phyloP scores from a whole-genome alignment of 495 filamentous ascomycete genomes.

The Staphylotrichum tortipilum region DNA sequence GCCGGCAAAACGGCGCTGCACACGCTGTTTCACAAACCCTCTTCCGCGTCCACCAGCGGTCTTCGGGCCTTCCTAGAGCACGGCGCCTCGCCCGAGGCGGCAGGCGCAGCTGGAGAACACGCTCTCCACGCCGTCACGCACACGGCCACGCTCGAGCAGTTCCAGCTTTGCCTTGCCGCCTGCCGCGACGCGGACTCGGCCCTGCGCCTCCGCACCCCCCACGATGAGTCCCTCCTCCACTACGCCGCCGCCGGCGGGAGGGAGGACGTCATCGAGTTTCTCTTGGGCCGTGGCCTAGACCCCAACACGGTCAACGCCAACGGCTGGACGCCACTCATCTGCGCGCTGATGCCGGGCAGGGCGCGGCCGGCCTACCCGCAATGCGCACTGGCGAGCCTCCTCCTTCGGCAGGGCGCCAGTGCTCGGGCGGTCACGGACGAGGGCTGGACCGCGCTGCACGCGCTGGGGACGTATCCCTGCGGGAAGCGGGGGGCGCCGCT shows the following conservation, averaged over 20 bases:
- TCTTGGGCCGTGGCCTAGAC: slow-evolving; percentile 11
- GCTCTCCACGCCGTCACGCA: slow-evolving; percentile 6
- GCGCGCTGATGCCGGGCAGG: slow-evolving; percentile 10
- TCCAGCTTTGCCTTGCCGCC: slow-evolving; percentile 8
- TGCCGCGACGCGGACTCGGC: background rate
- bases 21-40: background rate
- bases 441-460: slow-evolving; percentile 16
- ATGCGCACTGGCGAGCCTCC: background rate
- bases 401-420: slow-evolving; percentile 12
- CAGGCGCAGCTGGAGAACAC: slow-evolving; percentile 7
- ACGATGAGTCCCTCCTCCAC: slow-evolving; percentile 15
- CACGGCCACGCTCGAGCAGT: background rate
- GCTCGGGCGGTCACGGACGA: slow-evolving; percentile 10
- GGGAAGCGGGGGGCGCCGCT: background rate
- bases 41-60: background rate
- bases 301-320: slow-evolving; percentile 12
- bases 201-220: background rate
- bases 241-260: slow-evolving; percentile 14
- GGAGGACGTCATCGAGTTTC: slow-evolving; percentile 12
- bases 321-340: slow-evolving; percentile 20
- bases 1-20: background rate
- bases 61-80: slow-evolving; percentile 1
- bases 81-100: slow-evolving; percentile 5
- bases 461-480: slow-evolving; percentile 4
- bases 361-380: background rate